Evolutionary conservation across 306 rosid genomes (phyloP).

Genomic region (Aeschynomene evenia): DNA sequence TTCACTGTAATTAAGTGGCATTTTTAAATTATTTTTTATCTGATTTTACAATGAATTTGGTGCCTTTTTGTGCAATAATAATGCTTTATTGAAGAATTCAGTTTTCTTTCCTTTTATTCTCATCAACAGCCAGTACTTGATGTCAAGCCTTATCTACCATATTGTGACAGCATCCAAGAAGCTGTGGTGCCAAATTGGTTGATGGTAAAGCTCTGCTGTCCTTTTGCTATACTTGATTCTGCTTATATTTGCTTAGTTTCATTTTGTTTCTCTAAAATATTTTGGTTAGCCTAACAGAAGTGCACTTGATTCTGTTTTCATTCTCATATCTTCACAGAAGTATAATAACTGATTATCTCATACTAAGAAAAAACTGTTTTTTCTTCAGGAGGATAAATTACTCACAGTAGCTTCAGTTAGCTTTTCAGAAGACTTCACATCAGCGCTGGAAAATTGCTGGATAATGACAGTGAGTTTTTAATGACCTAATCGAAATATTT

Average conservation of each 20-base stretch:
- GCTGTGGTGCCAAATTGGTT: slow-evolving; percentile 86
- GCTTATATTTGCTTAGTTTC: not conserved
- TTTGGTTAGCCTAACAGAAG: no score
- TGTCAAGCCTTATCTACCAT: slow-evolving; percentile 90
- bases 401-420: slow-evolving; percentile 74
- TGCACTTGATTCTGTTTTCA: slow-evolving; percentile 10
- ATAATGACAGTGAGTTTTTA: slow-evolving; percentile 54
- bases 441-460: slow-evolving; percentile 71
- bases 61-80: slow-evolving; percentile 20
- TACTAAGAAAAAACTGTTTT: not conserved
- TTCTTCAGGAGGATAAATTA: slow-evolving; percentile 65
- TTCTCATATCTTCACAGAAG: not conserved
- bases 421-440: slow-evolving; percentile 64
- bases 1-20: not conserved
- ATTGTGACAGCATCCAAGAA: slow-evolving; percentile 66
- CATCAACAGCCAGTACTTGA: slow-evolving; percentile 84
- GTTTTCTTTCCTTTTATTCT: slow-evolving; percentile 31
- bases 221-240: slow-evolving; percentile 19
- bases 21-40: slow-evolving; percentile 22
- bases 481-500: slow-evolving; percentile 17
- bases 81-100: slow-evolving; percentile 3
- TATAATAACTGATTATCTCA: slow-evolving; percentile 13
- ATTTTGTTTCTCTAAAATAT: not conserved
- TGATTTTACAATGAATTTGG: slow-evolving; percentile 1
- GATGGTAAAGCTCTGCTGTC: slow-evolving; percentile 47